Base-by-base conservation (phyloP, 208 protist species). In the Crithidia sp. region DNA sequence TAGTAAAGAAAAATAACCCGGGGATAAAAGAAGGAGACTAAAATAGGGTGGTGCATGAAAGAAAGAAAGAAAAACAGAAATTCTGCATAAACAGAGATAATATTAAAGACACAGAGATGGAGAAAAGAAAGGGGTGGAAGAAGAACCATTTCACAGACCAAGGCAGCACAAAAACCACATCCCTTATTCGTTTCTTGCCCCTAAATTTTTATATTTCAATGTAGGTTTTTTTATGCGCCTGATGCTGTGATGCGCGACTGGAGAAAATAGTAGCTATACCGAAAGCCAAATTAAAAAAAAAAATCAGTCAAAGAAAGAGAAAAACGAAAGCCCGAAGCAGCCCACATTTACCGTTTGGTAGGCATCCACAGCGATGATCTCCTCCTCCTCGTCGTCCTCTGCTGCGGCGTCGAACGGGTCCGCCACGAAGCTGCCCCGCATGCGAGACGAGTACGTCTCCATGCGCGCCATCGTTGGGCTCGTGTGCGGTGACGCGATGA, bases 251-350 rank as follows among this genome's bases (percentile, higher is more conserved):
- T 49, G 45, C 9, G 45, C 45, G 45, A 49, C 45, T 13, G 45
- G 12, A 13, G 12, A 49, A 7, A 49, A 16, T 5, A 63, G 13
- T 10, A 17, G 28, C 37, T 9, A 40, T 63, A 40, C 58, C 58
- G n/a, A 13, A 40, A 6, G n/a, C 6, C 39, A 39, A 12, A 63
- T n/a, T n/a, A 19, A 71, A 12, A 17, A 54, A 49, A 40, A 53
- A 55, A 45, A 59, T 68, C 74, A 86, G 16, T 82, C 75, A 78
- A 80, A 82, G 1, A 64, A 65, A 7, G 85, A 87, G 40, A 83
- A 85, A 56, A 91, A 91, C 8, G 83, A 88, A 45, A 88, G 82
- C 0, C 86, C 86, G 66, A 91, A 91, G 59, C 86, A 91, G 10
- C 86, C 86, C 0, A 83, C 81, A 57, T 85, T 87, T 17, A 91